Conservation (phyloP, 106 monocot genomes). For the Gastrodia elata region DNA sequence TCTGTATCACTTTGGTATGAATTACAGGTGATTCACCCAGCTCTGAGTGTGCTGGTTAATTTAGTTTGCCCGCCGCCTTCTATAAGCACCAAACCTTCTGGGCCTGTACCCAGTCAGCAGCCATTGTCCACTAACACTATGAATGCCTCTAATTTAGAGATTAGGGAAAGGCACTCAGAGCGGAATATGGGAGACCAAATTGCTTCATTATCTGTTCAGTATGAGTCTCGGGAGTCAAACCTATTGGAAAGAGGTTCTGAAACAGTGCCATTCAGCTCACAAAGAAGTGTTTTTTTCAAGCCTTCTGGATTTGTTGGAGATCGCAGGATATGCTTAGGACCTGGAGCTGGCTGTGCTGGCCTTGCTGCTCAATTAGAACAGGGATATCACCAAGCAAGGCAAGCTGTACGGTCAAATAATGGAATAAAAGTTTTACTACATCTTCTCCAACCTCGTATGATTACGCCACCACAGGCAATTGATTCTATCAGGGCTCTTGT, state of each 20-base stretch:
- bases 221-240: conserved; percentile 35
- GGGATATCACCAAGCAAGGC: conserved; percentile 84
- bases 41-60: conserved; percentile 79
- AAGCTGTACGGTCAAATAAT: conserved; percentile 91
- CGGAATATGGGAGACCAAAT: conserved; percentile 28
- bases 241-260: conserved; percentile 22
- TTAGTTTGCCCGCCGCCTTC: conserved; percentile 95
- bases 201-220: conserved; percentile 21
- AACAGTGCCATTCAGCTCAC: conserved; percentile 17
- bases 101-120: conserved; percentile 37
- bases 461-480: conserved; percentile 65
- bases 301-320: conserved; percentile 75
- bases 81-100: conserved; percentile 74
- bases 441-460: conserved; percentile 83
- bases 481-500: conserved; percentile 83
- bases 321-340: conserved; percentile 80
- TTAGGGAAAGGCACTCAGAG: conserved; percentile 49
- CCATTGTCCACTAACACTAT: conserved; percentile 22
- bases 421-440: conserved; percentile 94
- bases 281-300: conserved; percentile 12
- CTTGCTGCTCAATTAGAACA: conserved; percentile 93
- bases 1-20: conserved; percentile 9
- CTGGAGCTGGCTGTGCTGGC: conserved; percentile 87
- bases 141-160: conserved; percentile 35
- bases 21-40: conserved; percentile 72